Percentiles rank a stretch among this genome's conserved stretches.
These are phyloP conservation scores for Lumnitzera racemosa DNA, from an alignment of 345 rosid genomes.

Conservation along the genomic window DNA sequence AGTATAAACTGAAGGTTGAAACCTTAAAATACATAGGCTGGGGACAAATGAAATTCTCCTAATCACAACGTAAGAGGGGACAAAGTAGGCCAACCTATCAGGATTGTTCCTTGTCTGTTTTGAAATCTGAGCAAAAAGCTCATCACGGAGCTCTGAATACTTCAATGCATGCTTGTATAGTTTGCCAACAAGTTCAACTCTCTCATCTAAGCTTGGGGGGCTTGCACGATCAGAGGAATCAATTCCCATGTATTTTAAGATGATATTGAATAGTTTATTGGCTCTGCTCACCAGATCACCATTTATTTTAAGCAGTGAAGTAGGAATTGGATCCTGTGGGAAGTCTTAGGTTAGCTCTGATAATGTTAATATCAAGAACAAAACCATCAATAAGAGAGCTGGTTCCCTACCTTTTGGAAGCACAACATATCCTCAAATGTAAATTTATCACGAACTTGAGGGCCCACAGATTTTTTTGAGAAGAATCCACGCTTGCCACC, in stretches of 20 bases:
- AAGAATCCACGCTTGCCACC: slow-evolving; percentile 86
- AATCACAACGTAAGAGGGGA: background rate
- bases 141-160: slow-evolving; percentile 93
- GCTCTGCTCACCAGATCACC: slow-evolving; percentile 80
- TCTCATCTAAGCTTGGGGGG: slow-evolving; percentile 72
- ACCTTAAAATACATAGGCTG: background rate
- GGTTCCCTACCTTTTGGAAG: slow-evolving; percentile 69
- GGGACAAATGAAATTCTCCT: slow-evolving; percentile 1
- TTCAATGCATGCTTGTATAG: slow-evolving; percentile 81
- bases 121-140: slow-evolving; percentile 90
- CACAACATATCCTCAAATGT: slow-evolving; percentile 96
- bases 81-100: slow-evolving; percentile 42
- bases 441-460: slow-evolving; percentile 72
- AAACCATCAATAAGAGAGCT: background rate
- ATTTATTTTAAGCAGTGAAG: slow-evolving; percentile 81
- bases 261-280: slow-evolving; percentile 72
- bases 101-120: slow-evolving; percentile 95
- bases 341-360: slow-evolving; percentile 12
- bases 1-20: background rate
- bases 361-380: background rate
- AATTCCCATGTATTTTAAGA: slow-evolving; percentile 86
- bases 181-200: slow-evolving; percentile 81
- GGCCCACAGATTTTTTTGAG: slow-evolving; percentile 62
- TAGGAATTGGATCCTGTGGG: slow-evolving; percentile 87
- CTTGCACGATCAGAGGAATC: slow-evolving; percentile 77